These are phyloP conservation scores for Populus simonii DNA, from an alignment of 345 rosid species.

Conservation along the genomic window DNA sequence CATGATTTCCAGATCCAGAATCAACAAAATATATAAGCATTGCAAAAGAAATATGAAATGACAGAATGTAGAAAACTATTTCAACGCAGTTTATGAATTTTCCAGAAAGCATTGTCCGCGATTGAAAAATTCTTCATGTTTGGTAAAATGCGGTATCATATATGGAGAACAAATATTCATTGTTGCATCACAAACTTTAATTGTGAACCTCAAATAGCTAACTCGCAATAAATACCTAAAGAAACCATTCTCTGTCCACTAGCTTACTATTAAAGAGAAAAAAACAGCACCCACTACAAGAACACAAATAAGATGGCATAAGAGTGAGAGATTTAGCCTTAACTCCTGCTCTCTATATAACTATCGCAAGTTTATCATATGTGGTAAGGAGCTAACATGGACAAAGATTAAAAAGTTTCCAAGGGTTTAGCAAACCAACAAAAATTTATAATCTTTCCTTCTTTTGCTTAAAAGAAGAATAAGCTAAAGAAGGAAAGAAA, in stretches of 20 bases:
- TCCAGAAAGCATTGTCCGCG: background rate
- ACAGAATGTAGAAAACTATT: too few relatives aligned
- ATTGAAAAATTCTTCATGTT: background rate
- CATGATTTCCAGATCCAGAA: background rate
- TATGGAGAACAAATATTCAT: background rate
- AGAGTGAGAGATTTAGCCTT: background rate
- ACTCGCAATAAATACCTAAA: background rate
- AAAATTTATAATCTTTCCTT: too few relatives aligned
- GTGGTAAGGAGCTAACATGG: background rate
- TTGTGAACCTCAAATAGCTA: background rate
- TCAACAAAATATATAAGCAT: background rate
- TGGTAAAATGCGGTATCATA: background rate
- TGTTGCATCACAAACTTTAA: background rate
- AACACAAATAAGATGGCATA: background rate
- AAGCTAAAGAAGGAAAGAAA: background rate
- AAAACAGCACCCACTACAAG: background rate
- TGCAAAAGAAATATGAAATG: background rate
- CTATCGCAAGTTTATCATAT: too few relatives aligned
- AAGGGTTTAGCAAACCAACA: background rate
- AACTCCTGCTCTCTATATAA: background rate
- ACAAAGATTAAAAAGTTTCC: background rate
- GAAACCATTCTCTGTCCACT: background rate
- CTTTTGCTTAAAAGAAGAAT: background rate
- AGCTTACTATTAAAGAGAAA: background rate
- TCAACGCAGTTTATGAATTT: too few relatives aligned